Percentiles rank a stretch among this genome's conserved stretches.
These are phyloP conservation scores for Fraxinus greggii DNA, from an alignment of 305 asterid species.

Conservation along the genomic window DNA sequence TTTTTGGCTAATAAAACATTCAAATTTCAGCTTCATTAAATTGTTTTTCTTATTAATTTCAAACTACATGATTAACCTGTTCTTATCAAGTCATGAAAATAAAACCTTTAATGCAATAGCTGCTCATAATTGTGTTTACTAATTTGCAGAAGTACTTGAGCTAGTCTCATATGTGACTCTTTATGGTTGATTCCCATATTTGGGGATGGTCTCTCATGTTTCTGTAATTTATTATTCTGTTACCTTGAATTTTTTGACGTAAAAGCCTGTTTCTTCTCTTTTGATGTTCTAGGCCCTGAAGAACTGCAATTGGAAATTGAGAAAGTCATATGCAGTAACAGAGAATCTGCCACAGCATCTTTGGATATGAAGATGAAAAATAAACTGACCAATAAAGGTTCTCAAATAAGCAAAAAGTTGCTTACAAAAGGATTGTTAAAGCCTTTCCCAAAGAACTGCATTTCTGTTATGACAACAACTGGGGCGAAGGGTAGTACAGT, in stretches of 20 bases:
- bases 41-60: not conserved
- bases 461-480: conserved; percentile 90
- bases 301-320: conserved; percentile 93
- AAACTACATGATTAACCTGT: not conserved
- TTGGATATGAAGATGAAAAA: conserved; percentile 97
- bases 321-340: conserved; percentile 63
- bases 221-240: conserved; percentile 4
- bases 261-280: conserved; percentile 7
- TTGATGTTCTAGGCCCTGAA: conserved; percentile 60
- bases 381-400: conserved; percentile 71
- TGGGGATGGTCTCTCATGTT: conserved; percentile 6
- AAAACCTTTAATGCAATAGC: not conserved
- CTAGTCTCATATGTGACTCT: not conserved
- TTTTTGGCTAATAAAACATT: not conserved
- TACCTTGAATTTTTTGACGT: not conserved
- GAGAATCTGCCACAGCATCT: conserved; percentile 76
- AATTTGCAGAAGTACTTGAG: conserved; percentile 1
- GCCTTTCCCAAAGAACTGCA: conserved; percentile 95
- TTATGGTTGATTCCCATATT: not conserved
- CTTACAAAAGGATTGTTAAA: conserved; percentile 71
- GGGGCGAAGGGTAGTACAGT: conserved; percentile 99
- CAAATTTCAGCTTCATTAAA: not conserved
- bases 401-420: conserved; percentile 74
- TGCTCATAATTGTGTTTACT: not conserved
- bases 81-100: not conserved